Conservation (phyloP, 768 basidiomycete genomes). For the Pleurotus cornucopiae region DNA sequence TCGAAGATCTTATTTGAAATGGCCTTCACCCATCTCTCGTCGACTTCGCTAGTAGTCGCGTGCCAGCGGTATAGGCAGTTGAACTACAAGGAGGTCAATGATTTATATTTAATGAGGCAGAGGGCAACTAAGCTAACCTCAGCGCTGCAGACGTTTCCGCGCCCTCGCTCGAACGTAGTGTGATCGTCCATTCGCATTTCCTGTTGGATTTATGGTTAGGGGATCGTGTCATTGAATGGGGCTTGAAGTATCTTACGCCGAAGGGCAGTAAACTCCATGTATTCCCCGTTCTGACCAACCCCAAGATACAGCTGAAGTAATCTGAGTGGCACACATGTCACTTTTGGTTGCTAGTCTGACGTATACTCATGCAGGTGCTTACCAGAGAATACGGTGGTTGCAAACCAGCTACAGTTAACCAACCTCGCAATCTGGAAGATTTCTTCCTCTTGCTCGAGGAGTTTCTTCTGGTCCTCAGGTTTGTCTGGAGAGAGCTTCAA, state of each 20-base stretch:
- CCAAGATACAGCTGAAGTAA: conserved; percentile 78
- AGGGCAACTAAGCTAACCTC: conserved; percentile 42
- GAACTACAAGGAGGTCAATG: conserved; percentile 45
- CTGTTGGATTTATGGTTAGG: conserved; percentile 23
- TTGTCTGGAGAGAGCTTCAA: conserved; percentile 33
- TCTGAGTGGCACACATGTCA: conserved; percentile 63
- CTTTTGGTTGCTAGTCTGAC: conserved; percentile 15
- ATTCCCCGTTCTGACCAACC: conserved; percentile 71
- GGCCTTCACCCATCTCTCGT: conserved; percentile 63
- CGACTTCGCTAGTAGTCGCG: conserved; percentile 67
- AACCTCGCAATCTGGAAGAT: conserved; percentile 82
- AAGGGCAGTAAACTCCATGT: conserved; percentile 79
- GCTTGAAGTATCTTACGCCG: conserved; percentile 34
- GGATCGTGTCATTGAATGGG: not conserved
- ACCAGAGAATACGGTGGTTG: conserved; percentile 22
- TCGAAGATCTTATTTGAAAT: conserved; percentile 52
- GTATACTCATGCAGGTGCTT: not conserved
- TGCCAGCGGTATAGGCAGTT: conserved; percentile 86
- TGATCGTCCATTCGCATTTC: conserved; percentile 66
- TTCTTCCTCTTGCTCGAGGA: conserved; percentile 62
- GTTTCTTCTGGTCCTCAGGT: conserved; percentile 27
- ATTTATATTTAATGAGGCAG: not conserved
- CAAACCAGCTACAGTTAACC: conserved; percentile 81
- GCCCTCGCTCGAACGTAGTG: conserved; percentile 69
- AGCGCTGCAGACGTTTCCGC: conserved; percentile 78